These are phyloP conservation scores for Schoenoplectus triqueter DNA, from an alignment of 202 grass and related monocot genomes.

Conservation along the genomic window DNA sequence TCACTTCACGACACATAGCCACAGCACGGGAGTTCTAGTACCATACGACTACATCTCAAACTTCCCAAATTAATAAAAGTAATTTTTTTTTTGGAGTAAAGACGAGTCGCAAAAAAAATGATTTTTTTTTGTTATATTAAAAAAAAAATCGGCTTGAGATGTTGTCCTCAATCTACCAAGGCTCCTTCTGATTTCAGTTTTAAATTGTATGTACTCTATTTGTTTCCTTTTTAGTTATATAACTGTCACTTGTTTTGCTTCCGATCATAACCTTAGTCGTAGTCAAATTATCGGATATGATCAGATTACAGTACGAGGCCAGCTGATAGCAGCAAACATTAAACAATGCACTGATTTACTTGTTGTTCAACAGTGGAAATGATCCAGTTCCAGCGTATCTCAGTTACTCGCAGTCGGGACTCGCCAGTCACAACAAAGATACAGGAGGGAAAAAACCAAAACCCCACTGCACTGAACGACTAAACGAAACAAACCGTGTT, in stretches of 20 bases:
- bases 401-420: neutral
- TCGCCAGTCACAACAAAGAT: neutral
- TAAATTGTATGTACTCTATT: neutral
- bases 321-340: neutral
- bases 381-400: slow-evolving; percentile 3
- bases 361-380: neutral
- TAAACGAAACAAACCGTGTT: neutral
- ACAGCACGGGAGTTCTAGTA: too few relatives aligned
- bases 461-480: neutral
- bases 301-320: neutral
- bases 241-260: neutral
- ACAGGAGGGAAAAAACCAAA: neutral
- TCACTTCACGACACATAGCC: too few relatives aligned
- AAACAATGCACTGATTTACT: neutral
- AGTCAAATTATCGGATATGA: slow-evolving; percentile 5
- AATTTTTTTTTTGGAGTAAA: too few relatives aligned
- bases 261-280: too few relatives aligned
- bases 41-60: too few relatives aligned
- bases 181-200: too few relatives aligned
- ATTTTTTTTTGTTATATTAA: too few relatives aligned
- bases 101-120: too few relatives aligned
- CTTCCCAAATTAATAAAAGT: too few relatives aligned
- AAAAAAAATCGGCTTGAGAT: too few relatives aligned
- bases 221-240: neutral
- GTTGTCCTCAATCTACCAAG: too few relatives aligned